Evolutionary conservation across 164 flowering plant species (phyloP).

Genomic region (Malania oleifera): DNA sequence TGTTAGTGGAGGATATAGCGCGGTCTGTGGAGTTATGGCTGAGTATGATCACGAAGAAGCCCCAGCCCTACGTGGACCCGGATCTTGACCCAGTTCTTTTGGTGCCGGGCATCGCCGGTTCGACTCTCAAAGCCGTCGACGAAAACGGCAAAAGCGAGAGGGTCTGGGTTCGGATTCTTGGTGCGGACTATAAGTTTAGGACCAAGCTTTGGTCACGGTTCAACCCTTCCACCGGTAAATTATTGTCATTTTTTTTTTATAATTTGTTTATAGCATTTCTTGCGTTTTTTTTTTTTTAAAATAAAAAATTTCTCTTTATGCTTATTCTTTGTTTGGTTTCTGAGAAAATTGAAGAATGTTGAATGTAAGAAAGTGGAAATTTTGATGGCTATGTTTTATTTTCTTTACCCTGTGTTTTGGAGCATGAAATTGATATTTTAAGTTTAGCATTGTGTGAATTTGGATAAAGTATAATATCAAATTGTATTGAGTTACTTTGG

Average conservation of each 20-base stretch:
- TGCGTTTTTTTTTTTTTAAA: too few species aligned
- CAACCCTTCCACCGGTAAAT: constrained; percentile 73
- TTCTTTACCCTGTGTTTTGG: too few species aligned
- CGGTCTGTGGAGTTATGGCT: constrained; percentile 55
- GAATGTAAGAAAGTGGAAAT: too few species aligned
- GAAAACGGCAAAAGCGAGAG: constrained; percentile 60
- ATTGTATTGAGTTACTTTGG: too few species aligned
- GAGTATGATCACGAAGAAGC: constrained; percentile 32
- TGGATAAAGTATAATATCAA: too few species aligned
- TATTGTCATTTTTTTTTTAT: background rate
- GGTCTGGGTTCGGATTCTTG: constrained; percentile 83
- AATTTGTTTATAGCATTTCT: background rate
- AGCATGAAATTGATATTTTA: too few species aligned
- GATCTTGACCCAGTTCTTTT: constrained; percentile 87
- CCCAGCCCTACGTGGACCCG: constrained; percentile 63
- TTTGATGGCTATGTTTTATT: too few species aligned
- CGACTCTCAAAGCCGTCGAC: constrained; percentile 73
- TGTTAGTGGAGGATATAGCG: constrained; percentile 54
- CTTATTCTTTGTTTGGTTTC: too few species aligned
- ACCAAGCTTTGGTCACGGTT: constrained; percentile 90
- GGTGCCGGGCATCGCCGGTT: constrained; percentile 95
- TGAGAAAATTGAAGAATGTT: too few species aligned
- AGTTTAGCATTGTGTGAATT: too few species aligned
- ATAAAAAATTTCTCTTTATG: too few species aligned
- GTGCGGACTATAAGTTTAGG: constrained; percentile 69